These are phyloP conservation scores for Quercus robur DNA, from an alignment of 306 rosid species.

Conservation along the genomic window DNA sequence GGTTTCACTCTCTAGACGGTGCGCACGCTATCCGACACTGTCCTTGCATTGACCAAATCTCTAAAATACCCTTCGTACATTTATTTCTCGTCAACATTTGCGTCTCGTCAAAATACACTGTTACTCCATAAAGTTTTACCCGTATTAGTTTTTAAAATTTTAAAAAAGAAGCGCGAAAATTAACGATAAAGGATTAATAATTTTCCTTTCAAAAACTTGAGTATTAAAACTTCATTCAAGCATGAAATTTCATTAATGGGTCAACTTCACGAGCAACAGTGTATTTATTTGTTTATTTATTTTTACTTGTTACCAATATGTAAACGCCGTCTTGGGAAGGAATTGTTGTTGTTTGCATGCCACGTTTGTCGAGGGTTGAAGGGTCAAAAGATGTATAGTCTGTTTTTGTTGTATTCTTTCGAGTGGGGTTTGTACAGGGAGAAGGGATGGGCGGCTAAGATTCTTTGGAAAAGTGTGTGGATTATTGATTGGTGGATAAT, in stretches of 20 bases:
- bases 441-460: neutral
- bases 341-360: neutral
- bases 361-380: conserved; percentile 2
- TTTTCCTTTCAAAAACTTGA: too few relatives aligned
- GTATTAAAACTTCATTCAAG: too few relatives aligned
- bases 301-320: too few relatives aligned
- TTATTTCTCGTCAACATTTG: neutral
- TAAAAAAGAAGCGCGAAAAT: too few relatives aligned
- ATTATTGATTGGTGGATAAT: conserved; percentile 37
- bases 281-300: too few relatives aligned
- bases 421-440: neutral
- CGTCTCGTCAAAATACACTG: too few relatives aligned
- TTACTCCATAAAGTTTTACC: too few relatives aligned
- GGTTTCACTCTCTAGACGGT: conserved; percentile 50
- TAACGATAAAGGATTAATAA: too few relatives aligned
- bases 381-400: neutral
- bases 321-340: too few relatives aligned
- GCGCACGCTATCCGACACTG: conserved; percentile 45
- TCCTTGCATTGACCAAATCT: conserved; percentile 1
- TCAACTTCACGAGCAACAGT: too few relatives aligned
- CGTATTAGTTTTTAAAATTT: too few relatives aligned
- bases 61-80: neutral
- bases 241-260: too few relatives aligned
- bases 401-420: neutral
- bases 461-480: conserved; percentile 25